Percentiles rank a stretch among this genome's conserved stretches.
Evolutionary conservation across 768 basidiomycete genomes (phyloP).

Genomic region (Mrakia hoshinonis): DNA sequence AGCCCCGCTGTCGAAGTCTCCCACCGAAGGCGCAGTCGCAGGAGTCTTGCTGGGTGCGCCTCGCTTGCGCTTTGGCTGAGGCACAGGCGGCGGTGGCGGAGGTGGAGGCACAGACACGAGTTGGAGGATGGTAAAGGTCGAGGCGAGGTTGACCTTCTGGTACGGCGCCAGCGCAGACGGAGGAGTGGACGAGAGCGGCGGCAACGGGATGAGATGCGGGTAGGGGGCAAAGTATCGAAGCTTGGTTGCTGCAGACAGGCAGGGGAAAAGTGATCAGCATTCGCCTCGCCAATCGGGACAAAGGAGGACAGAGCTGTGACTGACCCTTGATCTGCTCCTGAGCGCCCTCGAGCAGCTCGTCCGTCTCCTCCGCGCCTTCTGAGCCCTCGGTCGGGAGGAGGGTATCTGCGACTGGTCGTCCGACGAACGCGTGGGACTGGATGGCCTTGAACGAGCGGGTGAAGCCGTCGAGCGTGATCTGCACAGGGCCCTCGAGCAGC

Average conservation of each 20-base stretch:
- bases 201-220: background rate
- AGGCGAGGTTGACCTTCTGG: conserved; percentile 5
- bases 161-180: background rate
- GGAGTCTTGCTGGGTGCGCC: background rate
- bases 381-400: background rate
- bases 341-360: background rate
- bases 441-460: background rate
- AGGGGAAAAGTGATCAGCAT: background rate
- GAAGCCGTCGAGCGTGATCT: background rate
- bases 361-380: background rate
- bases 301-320: background rate
- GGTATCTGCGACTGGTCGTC: background rate
- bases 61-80: background rate
- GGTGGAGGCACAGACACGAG: background rate
- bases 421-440: background rate
- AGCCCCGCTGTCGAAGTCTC: background rate
- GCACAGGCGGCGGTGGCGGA: background rate
- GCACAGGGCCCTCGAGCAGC: background rate
- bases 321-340: background rate
- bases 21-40: too few species aligned
- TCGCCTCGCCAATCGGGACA: background rate
- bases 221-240: background rate
- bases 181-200: background rate
- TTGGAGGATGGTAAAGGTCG: background rate
- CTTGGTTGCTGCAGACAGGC: background rate